phyloP scores from a whole-genome alignment of 441 rosid genomes.

The Pelargonium myrrhifolium region DNA sequence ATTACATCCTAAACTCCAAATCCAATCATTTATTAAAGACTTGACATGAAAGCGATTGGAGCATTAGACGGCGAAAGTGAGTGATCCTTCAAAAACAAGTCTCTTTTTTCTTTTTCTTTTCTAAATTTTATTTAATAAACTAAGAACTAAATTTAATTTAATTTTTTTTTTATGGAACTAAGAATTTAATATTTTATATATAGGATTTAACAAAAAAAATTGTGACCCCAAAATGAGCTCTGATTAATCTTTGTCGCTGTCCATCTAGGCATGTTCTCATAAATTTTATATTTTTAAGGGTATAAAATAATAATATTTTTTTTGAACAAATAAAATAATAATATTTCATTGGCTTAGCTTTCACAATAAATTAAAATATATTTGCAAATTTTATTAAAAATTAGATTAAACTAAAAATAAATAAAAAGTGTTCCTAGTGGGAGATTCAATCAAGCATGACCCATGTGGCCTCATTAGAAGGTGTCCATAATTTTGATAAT shows the following conservation, averaged over 20 bases:
- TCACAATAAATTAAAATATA: background rate
- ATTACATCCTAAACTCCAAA: too few relatives aligned
- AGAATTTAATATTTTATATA: constrained; percentile 7
- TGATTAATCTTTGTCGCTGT: constrained; percentile 32
- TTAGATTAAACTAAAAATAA: background rate
- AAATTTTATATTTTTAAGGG: background rate
- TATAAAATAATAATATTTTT: too few relatives aligned
- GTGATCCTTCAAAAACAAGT: too few relatives aligned
- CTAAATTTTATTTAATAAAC: too few relatives aligned
- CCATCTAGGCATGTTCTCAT: constrained; percentile 31
- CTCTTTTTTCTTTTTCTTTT: too few relatives aligned
- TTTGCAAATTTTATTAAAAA: background rate
- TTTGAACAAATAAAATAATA: too few relatives aligned
- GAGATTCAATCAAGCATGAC: constrained; percentile 23
- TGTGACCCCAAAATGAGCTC: constrained; percentile 7
- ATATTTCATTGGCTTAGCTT: background rate
- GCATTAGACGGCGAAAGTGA: too few relatives aligned
- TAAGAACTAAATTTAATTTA: too few relatives aligned
- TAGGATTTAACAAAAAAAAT: background rate
- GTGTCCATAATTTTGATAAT: constrained; percentile 12
- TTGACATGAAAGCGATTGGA: too few relatives aligned
- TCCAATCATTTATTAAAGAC: too few relatives aligned
- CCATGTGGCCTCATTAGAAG: constrained; percentile 33
- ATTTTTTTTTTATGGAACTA: too few relatives aligned
- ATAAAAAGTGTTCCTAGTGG: background rate